Conservation (phyloP, 257 asterid genomes). For the Echium plantagineum region DNA sequence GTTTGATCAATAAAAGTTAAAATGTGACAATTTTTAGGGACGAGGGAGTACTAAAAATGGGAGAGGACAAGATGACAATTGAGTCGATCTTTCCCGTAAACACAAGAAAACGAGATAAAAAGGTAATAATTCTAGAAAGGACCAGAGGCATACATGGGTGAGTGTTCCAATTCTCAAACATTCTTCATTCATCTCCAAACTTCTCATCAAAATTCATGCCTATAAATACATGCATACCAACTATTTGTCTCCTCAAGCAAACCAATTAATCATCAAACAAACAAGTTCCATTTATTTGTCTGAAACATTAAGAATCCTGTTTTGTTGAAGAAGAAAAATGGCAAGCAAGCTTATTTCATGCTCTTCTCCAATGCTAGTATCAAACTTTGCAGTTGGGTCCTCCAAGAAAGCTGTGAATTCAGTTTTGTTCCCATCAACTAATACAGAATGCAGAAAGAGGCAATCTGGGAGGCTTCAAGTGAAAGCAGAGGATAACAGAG, state of each 20-base stretch:
- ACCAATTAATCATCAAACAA: not conserved
- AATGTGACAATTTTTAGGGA: no score
- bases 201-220: slow-evolving; percentile 4
- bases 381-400: slow-evolving; percentile 4
- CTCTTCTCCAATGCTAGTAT: slow-evolving; percentile 21
- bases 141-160: no score
- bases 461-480: slow-evolving; percentile 7
- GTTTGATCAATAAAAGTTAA: no score
- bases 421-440: slow-evolving; percentile 23
- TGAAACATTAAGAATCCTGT: no score
- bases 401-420: slow-evolving; percentile 14
- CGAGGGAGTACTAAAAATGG: no score
- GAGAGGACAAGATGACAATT: not conserved
- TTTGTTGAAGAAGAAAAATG: slow-evolving; percentile 15
- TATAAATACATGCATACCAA: slow-evolving; percentile 9
- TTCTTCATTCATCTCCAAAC: slow-evolving; percentile 29
- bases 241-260: not conserved
- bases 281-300: no score
- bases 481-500: slow-evolving; percentile 41
- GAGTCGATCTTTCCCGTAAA: slow-evolving; percentile 23
- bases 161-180: no score
- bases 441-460: not conserved
- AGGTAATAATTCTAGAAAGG: not conserved
- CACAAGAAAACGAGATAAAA: slow-evolving; percentile 8
- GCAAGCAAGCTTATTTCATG: slow-evolving; percentile 29